phyloP scores from a whole-genome alignment of 2,329 filamentous ascomycete genomes.

The Pezicula radicicola region DNA sequence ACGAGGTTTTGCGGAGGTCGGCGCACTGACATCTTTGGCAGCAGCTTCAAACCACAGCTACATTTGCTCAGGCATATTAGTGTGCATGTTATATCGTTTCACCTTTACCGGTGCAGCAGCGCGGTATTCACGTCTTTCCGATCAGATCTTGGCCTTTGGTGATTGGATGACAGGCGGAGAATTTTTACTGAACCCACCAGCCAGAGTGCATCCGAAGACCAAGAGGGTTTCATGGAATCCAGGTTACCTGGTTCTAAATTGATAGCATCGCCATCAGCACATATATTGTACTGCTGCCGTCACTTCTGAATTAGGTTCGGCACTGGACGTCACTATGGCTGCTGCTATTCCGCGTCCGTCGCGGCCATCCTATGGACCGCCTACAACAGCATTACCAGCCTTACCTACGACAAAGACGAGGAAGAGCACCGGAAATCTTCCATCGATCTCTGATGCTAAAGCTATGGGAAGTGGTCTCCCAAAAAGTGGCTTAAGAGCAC shows the following conservation, averaged over 20 bases:
- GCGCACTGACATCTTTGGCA: slow-evolving; percentile 18
- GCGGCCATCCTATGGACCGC: slow-evolving; percentile 66
- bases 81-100: slow-evolving; percentile 25
- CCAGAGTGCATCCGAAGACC: too few species aligned
- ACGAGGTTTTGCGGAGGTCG: slow-evolving; percentile 7
- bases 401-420: slow-evolving; percentile 69
- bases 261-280: not conserved
- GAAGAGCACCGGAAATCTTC: slow-evolving; percentile 53
- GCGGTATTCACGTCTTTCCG: slow-evolving; percentile 5
- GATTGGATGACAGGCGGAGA: slow-evolving; percentile 14
- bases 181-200: too few species aligned
- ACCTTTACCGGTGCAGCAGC: slow-evolving; percentile 14
- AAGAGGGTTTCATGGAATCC: not conserved
- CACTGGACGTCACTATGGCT: slow-evolving; percentile 17
- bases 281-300: not conserved
- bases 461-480: slow-evolving; percentile 31
- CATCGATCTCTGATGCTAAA: slow-evolving; percentile 27
- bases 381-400: slow-evolving; percentile 69
- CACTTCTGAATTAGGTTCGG: not conserved
- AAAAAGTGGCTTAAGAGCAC: slow-evolving; percentile 56
- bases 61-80: slow-evolving; percentile 24
- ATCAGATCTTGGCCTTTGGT: slow-evolving; percentile 7
- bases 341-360: slow-evolving; percentile 48
- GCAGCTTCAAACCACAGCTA: slow-evolving; percentile 14
- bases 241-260: not conserved